Conservation (phyloP, 2,329 filamentous ascomycete genomes). For the Venturia effusa region DNA sequence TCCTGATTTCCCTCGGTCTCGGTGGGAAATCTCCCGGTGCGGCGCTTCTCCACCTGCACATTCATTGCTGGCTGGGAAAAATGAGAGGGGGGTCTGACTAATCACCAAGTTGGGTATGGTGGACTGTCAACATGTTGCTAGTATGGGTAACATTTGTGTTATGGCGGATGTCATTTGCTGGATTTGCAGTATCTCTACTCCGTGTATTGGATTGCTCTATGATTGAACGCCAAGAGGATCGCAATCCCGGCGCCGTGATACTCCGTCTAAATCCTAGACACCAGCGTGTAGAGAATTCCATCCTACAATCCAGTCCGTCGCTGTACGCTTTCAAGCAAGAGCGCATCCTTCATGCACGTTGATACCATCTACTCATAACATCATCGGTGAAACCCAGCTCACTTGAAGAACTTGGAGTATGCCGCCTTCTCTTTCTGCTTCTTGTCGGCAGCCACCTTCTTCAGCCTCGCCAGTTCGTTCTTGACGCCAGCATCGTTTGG, state of each 20-base stretch:
- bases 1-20: not conserved
- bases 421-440: slow-evolving; percentile 83
- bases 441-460: slow-evolving; percentile 61
- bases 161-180: too few relatives aligned
- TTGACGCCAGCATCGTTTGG: slow-evolving; percentile 65
- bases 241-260: not conserved
- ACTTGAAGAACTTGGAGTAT: slow-evolving; percentile 82
- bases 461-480: slow-evolving; percentile 67
- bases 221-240: not conserved
- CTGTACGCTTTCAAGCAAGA: not conserved
- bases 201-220: not conserved
- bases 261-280: not conserved
- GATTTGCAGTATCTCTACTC: too few relatives aligned
- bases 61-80: too few relatives aligned
- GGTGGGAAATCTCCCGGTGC: slow-evolving; percentile 5
- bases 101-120: too few relatives aligned
- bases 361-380: not conserved
- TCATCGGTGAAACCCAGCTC: not conserved
- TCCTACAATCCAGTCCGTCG: not conserved
- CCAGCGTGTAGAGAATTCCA: not conserved
- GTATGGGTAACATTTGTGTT: too few relatives aligned
- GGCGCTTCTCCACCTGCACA: too few relatives aligned
- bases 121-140: too few relatives aligned
- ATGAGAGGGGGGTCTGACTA: too few relatives aligned
- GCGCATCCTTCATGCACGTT: not conserved